Evolutionary conservation across 257 asterid species (phyloP).

Genomic region (Solanum tacnaense): DNA sequence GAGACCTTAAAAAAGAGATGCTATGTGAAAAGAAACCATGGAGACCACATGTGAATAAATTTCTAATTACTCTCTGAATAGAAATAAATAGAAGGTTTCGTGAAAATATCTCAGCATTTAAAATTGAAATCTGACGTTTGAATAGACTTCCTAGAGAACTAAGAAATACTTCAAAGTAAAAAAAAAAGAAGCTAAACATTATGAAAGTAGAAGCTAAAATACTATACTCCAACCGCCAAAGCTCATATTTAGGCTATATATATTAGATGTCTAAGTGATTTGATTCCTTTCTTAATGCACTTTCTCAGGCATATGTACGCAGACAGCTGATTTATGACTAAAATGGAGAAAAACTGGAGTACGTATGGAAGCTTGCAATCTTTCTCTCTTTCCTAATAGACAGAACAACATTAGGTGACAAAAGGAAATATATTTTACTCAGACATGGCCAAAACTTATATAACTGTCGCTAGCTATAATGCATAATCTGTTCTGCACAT

Average conservation of each 20-base stretch:
- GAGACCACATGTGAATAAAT: background rate
- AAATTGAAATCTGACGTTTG: background rate
- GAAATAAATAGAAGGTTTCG: background rate
- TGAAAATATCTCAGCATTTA: background rate
- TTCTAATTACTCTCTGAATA: background rate
- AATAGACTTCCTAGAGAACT: background rate
- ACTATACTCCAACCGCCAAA: background rate
- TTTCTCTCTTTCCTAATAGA: background rate
- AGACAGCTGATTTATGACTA: background rate
- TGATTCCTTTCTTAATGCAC: background rate
- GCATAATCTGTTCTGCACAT: background rate
- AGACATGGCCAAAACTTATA: background rate
- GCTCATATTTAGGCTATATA: background rate
- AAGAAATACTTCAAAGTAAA: background rate
- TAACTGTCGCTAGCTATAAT: background rate
- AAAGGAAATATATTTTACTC: background rate
- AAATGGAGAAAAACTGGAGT: background rate
- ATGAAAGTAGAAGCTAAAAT: background rate
- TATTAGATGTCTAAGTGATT: background rate
- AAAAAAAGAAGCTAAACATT: background rate
- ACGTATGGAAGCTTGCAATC: background rate
- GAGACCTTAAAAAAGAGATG: background rate
- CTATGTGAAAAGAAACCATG: background rate
- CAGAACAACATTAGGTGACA: background rate
- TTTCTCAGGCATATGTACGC: background rate